Percentiles rank a stretch among this genome's conserved stretches.
These are phyloP conservation scores for Camellia japonica DNA, from an alignment of 148 eudicot genomes.

Conservation along the genomic window DNA sequence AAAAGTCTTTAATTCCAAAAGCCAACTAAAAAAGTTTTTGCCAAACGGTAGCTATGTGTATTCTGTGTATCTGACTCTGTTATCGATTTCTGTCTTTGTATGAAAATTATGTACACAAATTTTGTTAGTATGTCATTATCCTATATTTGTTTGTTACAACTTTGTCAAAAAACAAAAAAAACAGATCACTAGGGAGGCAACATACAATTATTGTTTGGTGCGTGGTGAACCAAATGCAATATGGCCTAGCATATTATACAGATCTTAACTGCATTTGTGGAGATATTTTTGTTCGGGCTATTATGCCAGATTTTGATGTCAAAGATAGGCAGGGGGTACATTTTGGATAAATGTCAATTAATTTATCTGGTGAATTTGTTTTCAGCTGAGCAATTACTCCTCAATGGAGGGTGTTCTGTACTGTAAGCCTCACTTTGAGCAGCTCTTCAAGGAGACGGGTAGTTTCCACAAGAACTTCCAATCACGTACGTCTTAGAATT, in stretches of 20 bases:
- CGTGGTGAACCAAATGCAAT: background rate
- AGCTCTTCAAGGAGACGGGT: conserved; percentile 91
- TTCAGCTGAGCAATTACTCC: conserved; percentile 79
- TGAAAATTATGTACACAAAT: no score
- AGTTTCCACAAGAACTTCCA: conserved; percentile 86
- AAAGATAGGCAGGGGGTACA: background rate
- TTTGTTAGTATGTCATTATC: no score
- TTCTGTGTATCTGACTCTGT: no score
- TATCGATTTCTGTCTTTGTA: no score
- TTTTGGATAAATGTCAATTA: conserved; percentile 4
- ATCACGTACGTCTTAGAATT: conserved; percentile 52
- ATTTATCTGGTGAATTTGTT: conserved; percentile 15
- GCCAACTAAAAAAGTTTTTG: no score
- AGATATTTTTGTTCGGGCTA: background rate
- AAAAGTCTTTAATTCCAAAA: no score
- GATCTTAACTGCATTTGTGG: background rate
- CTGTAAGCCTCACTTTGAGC: conserved; percentile 98
- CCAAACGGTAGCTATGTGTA: no score
- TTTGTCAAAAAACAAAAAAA: no score
- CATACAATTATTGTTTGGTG: no score
- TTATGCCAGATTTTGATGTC: background rate
- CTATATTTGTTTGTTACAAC: no score
- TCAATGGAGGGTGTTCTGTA: conserved; percentile 92
- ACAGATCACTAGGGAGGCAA: no score
- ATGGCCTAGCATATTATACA: background rate